phyloP scores from a whole-genome alignment of 2,329 filamentous ascomycete species.

The Aspergillus pseudoviridinutans region DNA sequence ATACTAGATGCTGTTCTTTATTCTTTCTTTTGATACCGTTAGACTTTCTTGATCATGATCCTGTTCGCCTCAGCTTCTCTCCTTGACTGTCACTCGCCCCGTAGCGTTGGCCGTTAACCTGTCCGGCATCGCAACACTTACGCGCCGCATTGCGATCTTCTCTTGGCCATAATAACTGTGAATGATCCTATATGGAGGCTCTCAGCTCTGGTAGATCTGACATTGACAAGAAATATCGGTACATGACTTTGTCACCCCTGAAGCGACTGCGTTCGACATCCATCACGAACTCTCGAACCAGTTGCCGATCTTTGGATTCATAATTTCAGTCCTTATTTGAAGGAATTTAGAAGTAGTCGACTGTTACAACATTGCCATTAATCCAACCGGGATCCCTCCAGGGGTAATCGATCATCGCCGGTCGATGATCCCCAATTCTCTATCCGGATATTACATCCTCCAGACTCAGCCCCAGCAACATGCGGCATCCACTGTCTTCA shows the following conservation, averaged over 20 bases:
- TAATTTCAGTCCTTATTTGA: neutral
- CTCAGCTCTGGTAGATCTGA: neutral
- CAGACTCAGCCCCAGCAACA: conserved; percentile 44
- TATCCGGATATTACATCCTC: conserved; percentile 3
- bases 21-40: neutral
- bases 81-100: conserved; percentile 4
- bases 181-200: neutral
- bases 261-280: neutral
- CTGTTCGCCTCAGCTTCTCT: neutral
- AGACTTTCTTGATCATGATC: neutral
- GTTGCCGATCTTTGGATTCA: neutral
- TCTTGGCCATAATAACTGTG: neutral
- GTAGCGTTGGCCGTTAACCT: conserved; percentile 7
- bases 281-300: neutral
- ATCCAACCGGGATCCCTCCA: neutral
- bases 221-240: neutral
- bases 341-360: neutral
- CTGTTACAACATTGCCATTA: neutral
- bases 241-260: neutral
- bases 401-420: conserved; percentile 22
- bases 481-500: conserved; percentile 34
- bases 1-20: neutral
- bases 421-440: conserved; percentile 14
- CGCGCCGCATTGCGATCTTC: neutral
- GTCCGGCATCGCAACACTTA: neutral